A percentile compares a stretch with the other conserved stretches of the same genome.
phyloP scores from a whole-genome alignment of 176 grass and related monocot species.

The Rhynchospora pubera region DNA sequence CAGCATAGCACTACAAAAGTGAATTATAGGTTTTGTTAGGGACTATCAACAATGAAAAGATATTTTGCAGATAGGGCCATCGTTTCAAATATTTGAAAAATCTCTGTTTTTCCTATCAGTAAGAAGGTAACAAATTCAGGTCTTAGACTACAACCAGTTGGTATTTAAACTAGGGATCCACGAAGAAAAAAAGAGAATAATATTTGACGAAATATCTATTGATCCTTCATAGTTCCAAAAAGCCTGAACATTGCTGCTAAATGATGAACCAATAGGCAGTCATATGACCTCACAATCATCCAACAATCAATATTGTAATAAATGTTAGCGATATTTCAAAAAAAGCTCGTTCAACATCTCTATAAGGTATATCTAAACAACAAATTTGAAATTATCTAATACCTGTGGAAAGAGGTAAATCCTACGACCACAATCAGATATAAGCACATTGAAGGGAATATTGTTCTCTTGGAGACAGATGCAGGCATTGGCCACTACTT shows the following conservation, averaged over 20 bases:
- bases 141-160: not conserved
- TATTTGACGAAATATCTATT: not conserved
- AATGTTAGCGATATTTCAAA: not conserved
- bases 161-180: not conserved
- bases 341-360: not conserved
- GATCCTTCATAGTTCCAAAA: too few species aligned
- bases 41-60: not conserved
- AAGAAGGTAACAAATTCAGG: not conserved
- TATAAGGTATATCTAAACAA: not conserved
- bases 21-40: not conserved
- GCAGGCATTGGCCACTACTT: constrained; percentile 70
- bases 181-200: not conserved
- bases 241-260: not conserved
- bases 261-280: not conserved
- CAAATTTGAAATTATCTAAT: not conserved
- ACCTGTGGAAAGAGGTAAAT: constrained; percentile 89
- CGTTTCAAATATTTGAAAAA: not conserved
- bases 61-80: not conserved
- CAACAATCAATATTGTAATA: not conserved
- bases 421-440: constrained; percentile 61
- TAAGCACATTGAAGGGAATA: constrained; percentile 86
- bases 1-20: constrained; percentile 67
- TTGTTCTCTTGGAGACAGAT: constrained; percentile 90
- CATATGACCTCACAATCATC: not conserved
- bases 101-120: not conserved